These are phyloP conservation scores for Macrolepiota dolichaula DNA, from an alignment of 768 basidiomycete species.

Conservation along the genomic window DNA sequence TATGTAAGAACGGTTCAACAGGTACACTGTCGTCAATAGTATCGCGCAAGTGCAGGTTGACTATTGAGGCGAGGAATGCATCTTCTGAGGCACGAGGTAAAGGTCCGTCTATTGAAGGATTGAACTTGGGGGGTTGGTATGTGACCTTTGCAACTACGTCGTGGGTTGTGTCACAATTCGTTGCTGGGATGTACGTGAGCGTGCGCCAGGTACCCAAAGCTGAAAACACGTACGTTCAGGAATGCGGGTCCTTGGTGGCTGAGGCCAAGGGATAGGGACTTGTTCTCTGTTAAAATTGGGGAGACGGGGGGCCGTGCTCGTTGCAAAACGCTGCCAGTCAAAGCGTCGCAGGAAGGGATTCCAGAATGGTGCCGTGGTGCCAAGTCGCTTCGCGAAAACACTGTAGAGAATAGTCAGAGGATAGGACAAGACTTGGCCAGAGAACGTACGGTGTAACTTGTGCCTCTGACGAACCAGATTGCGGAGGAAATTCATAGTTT, in stretches of 20 bases:
- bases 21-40: conserved; percentile 51
- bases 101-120: conserved; percentile 29
- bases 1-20: conserved; percentile 60
- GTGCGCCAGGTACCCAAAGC: neutral
- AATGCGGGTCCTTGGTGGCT: conserved; percentile 34
- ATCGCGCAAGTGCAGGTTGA: conserved; percentile 46
- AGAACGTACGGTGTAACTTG: conserved; percentile 44
- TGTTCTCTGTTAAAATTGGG: conserved; percentile 38
- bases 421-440: conserved; percentile 3
- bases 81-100: conserved; percentile 45
- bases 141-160: conserved; percentile 67
- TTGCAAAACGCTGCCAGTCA: conserved; percentile 72
- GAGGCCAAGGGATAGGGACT: conserved; percentile 71
- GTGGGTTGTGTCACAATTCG: conserved; percentile 60
- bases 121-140: conserved; percentile 60
- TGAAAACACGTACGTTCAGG: conserved; percentile 38
- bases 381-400: conserved; percentile 74
- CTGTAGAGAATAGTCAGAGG: conserved; percentile 33
- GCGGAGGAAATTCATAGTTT: conserved; percentile 55
- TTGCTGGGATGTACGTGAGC: conserved; percentile 32
- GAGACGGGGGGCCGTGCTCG: conserved; percentile 56
- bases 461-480: conserved; percentile 30
- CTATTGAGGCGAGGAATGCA: conserved; percentile 55
- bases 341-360: conserved; percentile 50
- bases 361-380: conserved; percentile 60